Conservation (phyloP, 1,284 basidiomycete species). For the Ganoderma meredithae region DNA sequence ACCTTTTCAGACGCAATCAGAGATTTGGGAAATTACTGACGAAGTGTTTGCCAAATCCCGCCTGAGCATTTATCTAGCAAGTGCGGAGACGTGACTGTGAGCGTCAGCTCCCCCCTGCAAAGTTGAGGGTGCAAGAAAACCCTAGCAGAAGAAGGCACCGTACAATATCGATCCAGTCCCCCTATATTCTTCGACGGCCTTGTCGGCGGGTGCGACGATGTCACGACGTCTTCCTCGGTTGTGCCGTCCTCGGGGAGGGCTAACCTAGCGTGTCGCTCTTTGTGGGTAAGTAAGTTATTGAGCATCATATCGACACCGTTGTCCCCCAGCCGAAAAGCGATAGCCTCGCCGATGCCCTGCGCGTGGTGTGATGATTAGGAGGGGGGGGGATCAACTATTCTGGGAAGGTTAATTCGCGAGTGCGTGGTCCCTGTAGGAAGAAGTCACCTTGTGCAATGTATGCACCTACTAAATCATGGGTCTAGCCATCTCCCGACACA, state of each 20-base stretch:
- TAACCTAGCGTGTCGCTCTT: slow-evolving; percentile 38
- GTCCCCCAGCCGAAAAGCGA: slow-evolving; percentile 48
- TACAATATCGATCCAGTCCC: too few relatives aligned
- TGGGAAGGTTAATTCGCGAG: not conserved
- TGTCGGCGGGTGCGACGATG: slow-evolving; percentile 45
- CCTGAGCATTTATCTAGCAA: slow-evolving; percentile 41
- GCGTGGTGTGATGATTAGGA: slow-evolving; percentile 31
- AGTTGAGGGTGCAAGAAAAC: not conserved
- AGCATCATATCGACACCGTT: slow-evolving; percentile 52
- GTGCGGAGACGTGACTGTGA: not conserved
- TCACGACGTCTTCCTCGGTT: slow-evolving; percentile 46
- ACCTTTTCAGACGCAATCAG: too few relatives aligned
- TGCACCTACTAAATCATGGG: not conserved
- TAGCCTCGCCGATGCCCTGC: slow-evolving; percentile 51
- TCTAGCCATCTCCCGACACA: too few relatives aligned
- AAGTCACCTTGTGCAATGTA: not conserved
- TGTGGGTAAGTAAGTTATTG: slow-evolving; percentile 44
- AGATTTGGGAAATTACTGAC: too few relatives aligned
- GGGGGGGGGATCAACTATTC: not conserved
- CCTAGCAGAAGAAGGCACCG: not conserved
- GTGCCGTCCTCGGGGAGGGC: slow-evolving; percentile 45
- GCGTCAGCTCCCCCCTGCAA: too few relatives aligned
- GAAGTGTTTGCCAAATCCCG: too few relatives aligned
- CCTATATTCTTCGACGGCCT: slow-evolving; percentile 38
- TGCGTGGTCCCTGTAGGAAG: too few relatives aligned